Evolutionary conservation across 306 rosid genomes (phyloP).

Genomic region (Malus domestica): ASM211411v1 NC_041801.1:23894001-23894500

Average conservation of each 20-base stretch:
- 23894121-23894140: background rate
- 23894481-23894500: slow-evolving; percentile 71
- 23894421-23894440: slow-evolving; percentile 94
- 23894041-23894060: background rate
- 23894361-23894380: slow-evolving; percentile 13
- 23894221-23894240: background rate
- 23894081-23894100: background rate
- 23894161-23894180: background rate
- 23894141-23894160: background rate
- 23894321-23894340: background rate
- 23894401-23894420: slow-evolving; percentile 99
- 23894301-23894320: background rate
- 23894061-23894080: background rate
- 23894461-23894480: slow-evolving; percentile 99
- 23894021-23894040: background rate
- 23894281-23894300: background rate
- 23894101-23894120: background rate
- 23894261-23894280: background rate
- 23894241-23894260: background rate
- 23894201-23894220: background rate
- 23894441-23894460: slow-evolving; percentile 94
- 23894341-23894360: background rate
- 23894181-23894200: background rate
- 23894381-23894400: slow-evolving; percentile 29
- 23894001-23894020: background rate